A percentile compares a stretch with the other conserved stretches of the same genome.
Evolutionary conservation across 2,329 filamentous ascomycete genomes (phyloP).

Genomic region (Graphilbum sp.): DNA sequence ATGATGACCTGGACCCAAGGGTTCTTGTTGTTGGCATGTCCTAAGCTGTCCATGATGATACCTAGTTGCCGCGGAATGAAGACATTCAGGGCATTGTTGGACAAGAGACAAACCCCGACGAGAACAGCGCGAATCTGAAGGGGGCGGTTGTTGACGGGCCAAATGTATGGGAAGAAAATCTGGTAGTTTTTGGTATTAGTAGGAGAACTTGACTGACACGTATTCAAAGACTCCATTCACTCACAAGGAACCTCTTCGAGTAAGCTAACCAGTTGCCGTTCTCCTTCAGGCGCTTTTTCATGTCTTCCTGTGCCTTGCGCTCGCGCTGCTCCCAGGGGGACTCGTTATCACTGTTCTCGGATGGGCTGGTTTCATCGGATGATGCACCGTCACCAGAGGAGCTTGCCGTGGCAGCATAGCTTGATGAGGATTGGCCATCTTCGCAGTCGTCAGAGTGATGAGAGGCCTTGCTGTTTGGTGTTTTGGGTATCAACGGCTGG

Average conservation of each 20-base stretch:
- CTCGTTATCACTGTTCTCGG: constrained; percentile 26
- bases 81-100: constrained; percentile 56
- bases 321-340: constrained; percentile 36
- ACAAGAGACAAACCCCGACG: constrained; percentile 51
- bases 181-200: too few relatives aligned
- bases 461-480: constrained; percentile 10
- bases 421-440: constrained; percentile 3
- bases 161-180: constrained; percentile 65
- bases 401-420: constrained; percentile 25
- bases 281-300: constrained; percentile 53
- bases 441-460: constrained; percentile 2
- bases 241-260: constrained; percentile 50
- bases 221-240: too few relatives aligned
- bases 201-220: too few relatives aligned
- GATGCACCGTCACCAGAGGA: constrained; percentile 21
- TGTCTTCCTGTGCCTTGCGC: constrained; percentile 37
- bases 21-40: constrained; percentile 27
- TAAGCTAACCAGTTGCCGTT: constrained; percentile 67
- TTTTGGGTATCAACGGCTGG: constrained; percentile 37
- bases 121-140: constrained; percentile 53
- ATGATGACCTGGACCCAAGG: constrained; percentile 36
- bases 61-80: constrained; percentile 70
- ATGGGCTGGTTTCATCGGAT: constrained; percentile 18
- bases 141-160: constrained; percentile 48
- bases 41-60: constrained; percentile 56